phyloP scores from a whole-genome alignment of 352 stramenopile genomes.

The Blastocystis sp. region DNA sequence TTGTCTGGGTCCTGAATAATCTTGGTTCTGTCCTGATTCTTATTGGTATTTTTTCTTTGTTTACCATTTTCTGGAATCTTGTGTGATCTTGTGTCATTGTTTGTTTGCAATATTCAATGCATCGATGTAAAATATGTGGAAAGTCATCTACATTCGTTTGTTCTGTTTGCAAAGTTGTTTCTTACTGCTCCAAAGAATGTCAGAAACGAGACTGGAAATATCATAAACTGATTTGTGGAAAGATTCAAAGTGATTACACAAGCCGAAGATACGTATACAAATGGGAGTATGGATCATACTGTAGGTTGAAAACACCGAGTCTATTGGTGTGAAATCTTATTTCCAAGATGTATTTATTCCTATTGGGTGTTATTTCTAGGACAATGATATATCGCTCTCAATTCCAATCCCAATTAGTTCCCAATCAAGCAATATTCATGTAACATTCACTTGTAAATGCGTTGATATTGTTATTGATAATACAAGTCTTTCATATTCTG shows the following conservation, averaged over 20 bases:
- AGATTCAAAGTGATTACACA: not conserved
- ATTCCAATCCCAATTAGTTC: conserved; percentile 19
- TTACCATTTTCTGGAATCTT: conserved; percentile 49
- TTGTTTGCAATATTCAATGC: not conserved
- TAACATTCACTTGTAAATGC: not conserved
- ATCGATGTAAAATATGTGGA: conserved; percentile 7
- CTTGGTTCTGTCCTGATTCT: conserved; percentile 36
- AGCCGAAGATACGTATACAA: not conserved
- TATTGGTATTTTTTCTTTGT: conserved; percentile 48
- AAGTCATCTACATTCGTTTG: not conserved
- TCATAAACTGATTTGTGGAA: conserved; percentile 16
- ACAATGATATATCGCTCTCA: not conserved
- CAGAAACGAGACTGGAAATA: conserved; percentile 8
- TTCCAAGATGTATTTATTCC: not conserved
- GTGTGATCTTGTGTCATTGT: conserved; percentile 2
- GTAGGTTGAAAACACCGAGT: not conserved
- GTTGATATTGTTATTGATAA: not conserved
- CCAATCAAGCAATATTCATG: not conserved
- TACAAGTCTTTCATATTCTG: not conserved
- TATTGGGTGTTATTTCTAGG: not conserved
- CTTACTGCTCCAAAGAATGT: conserved; percentile 6
- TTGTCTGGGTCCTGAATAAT: conserved; percentile 42
- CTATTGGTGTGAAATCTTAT: not conserved
- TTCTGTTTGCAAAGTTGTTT: conserved; percentile 36
- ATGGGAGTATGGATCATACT: too few species aligned